Base-by-base conservation (phyloP, 2,329 filamentous ascomycete species). In the Aspergillus clavatus region DNA sequence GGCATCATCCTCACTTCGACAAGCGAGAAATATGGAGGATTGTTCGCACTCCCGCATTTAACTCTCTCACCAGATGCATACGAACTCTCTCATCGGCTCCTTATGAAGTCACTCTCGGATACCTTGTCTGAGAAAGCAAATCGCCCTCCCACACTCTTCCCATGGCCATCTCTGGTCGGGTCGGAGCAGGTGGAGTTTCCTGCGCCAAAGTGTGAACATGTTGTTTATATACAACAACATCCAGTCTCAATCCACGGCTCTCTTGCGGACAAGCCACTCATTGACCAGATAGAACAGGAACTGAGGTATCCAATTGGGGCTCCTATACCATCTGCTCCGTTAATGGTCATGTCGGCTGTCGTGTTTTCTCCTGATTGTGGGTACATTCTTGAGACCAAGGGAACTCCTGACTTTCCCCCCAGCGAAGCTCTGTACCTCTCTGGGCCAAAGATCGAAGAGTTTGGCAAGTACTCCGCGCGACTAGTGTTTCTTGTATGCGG, bases 1-100 rank as follows among this genome's bases (percentile, higher is more conserved):
- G 80, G 82, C 11, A 80, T 93, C 40, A 72, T 97, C 27, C 72
- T 97, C 62, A 87, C 86, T 1, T 96, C 91, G 0, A 91, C 89
- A 38, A 96, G 89, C 66, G 87, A 95, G 61, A 96, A 95, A 72
- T 93, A 93, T 60, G 82, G 85, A n/a, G 90, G 93, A 35, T 84
- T 97, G 45, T 95, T 95, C 64, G 86, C 84, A 2, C 72, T 97
- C 38, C 90, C 93, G 21, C 89, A 97, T 66, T 77, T 98, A 41
- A 76, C 86, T 0, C 78, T 87, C 12, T 79, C 76, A 5, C 60
- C 71, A 18, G 69, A 73, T 45, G 70, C 73, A 2, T 84, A 80
- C 55, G 66, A 59, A 75, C 78, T 49, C 75, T 81, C 70, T 65
- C 84, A 71, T 59, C 72, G 72, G 40, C 71, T 95, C 12, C 73